Percentiles rank a stretch among this genome's conserved stretches.
Conservation (phyloP, 257 asterid species). For the Coffea canephora region DNA sequence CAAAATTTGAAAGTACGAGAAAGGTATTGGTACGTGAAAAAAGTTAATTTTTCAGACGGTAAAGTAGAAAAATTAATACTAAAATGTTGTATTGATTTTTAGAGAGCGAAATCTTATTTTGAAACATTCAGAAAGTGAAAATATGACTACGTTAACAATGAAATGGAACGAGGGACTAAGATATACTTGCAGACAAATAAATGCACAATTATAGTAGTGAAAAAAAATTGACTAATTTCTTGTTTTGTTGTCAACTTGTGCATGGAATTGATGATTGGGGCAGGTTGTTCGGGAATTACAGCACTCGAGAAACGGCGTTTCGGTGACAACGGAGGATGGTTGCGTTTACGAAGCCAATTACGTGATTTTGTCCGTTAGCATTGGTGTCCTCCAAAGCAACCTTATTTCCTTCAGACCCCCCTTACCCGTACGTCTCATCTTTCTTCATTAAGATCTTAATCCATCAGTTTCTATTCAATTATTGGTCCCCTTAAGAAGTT, state of each 20-base stretch:
- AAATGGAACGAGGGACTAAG: too few species aligned
- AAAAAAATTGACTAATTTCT: background rate
- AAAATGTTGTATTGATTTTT: too few species aligned
- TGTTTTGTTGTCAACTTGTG: background rate
- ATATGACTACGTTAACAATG: too few species aligned
- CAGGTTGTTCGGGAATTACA: conserved; percentile 89
- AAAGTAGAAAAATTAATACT: too few species aligned
- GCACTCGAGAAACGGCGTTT: conserved; percentile 82
- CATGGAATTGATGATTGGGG: conserved; percentile 21
- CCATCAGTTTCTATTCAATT: background rate
- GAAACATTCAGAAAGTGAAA: too few species aligned
- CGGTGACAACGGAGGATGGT: conserved; percentile 81
- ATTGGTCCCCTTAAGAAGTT: background rate
- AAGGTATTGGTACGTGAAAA: too few species aligned
- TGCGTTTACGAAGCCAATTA: conserved; percentile 79
- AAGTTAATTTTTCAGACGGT: too few species aligned
- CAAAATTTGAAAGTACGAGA: too few species aligned
- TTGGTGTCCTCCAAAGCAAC: conserved; percentile 86
- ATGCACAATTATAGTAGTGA: background rate
- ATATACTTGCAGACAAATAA: too few species aligned
- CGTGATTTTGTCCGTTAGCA: conserved; percentile 78
- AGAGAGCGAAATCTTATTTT: too few species aligned
- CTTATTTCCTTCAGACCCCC: conserved; percentile 76
- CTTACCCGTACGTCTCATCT: conserved; percentile 56
- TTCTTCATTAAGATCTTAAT: background rate